phyloP scores from a whole-genome alignment of 768 basidiomycete species.

The Lactarius quietus region DNA sequence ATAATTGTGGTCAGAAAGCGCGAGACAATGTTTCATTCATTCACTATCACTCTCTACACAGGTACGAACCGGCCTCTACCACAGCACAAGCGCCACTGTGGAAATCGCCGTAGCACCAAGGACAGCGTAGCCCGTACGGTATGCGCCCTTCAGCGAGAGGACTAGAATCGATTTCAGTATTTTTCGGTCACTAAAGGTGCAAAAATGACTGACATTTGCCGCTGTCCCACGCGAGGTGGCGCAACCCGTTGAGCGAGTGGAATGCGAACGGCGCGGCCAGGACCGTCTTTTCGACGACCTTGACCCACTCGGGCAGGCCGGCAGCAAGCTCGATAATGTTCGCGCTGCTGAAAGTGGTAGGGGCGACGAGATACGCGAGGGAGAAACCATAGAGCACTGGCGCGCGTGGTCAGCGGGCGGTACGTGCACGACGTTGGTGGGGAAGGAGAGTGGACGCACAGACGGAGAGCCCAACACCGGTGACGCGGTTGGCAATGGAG shows the following conservation, averaged over 20 bases:
- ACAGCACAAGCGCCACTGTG: conserved; percentile 64
- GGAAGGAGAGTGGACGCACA: conserved; percentile 46
- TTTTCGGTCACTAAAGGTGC: background rate
- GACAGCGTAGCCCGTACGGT: conserved; percentile 79
- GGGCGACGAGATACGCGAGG: conserved; percentile 80
- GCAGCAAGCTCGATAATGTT: conserved; percentile 71
- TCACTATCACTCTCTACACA: background rate
- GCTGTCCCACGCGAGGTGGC: conserved; percentile 89
- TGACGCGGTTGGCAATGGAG: conserved; percentile 85
- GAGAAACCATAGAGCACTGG: conserved; percentile 86
- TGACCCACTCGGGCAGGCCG: conserved; percentile 70
- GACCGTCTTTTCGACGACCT: conserved; percentile 70
- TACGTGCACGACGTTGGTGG: background rate
- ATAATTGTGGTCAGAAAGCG: background rate
- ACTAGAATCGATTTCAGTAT: conserved; percentile 43
- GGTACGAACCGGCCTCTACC: conserved; percentile 31
- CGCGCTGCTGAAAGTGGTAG: conserved; percentile 73
- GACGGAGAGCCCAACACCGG: conserved; percentile 75
- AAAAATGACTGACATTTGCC: conserved; percentile 67
- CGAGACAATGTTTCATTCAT: background rate
- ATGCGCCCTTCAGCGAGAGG: conserved; percentile 74
- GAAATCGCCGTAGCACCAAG: conserved; percentile 73
- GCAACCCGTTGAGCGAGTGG: conserved; percentile 86
- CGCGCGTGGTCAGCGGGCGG: background rate
- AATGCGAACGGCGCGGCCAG: conserved; percentile 87